Base-by-base conservation (phyloP, 352 stramenopile genomes). In the Blastocystis sp. region DNA sequence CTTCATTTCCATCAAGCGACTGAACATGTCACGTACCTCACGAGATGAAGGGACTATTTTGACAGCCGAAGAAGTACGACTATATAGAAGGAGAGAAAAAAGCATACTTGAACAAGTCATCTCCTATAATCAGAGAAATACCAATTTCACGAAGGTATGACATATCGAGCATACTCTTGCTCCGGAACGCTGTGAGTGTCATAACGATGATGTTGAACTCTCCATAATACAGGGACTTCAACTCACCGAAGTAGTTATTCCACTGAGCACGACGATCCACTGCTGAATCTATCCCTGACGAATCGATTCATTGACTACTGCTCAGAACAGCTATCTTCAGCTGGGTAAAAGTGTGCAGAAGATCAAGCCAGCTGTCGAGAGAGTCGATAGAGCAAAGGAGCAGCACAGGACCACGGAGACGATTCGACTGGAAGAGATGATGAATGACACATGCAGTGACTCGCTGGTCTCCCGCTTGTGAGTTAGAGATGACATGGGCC, bases 141-240 rank as follows among this genome's bases (percentile, higher is more conserved):
- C 62, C 53, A 9, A 84, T 41, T 15, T 63, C n/a, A 8, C 23
- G 41, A 45, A 84, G 7, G 26, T 84, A 84, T 23, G 23, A 66
- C 45, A 68, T 84, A 37, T 84, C 73, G 2, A 34, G 18, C 20
- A n/a, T 66, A 18, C 29, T 29, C 41, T 53, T 50, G 5, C 26
- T 9, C 2, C 53, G 47, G 1, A 68, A 54, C 18, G 47, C 73
- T 9, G 29, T 18, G 8, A 66, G 34, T n/a, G 50, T 53, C 43
- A 84, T 64, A 9, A 84, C 55, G 2, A 84, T 53, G 26, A 84
- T 55, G 56, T 47, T 84, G 73, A 54, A 84, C 50, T 84, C 73
- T 18, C 73, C 73, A 2, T 66, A 47, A 13, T 53, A 54, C 43
- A 84, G n/a, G 3, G 5, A 39, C 9, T 61, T 68, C 1, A 23